A percentile compares a stretch with the other conserved stretches of the same genome.
Conservation (phyloP, 257 asterid species). For the Ligustrum vulgare region DNA sequence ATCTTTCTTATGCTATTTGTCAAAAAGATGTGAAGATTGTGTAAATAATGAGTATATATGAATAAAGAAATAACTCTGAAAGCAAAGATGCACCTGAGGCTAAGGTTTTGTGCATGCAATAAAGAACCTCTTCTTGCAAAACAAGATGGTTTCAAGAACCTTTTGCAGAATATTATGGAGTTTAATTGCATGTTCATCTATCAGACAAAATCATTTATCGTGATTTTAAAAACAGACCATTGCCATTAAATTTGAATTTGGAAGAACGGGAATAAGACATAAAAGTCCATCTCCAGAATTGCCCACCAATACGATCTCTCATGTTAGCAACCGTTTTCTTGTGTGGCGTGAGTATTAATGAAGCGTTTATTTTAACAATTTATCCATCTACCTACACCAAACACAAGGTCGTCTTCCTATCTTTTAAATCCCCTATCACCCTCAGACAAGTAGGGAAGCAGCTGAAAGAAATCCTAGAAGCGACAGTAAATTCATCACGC, state of each 20-base stretch:
- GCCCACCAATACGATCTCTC: background rate
- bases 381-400: background rate
- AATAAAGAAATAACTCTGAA: background rate
- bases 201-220: background rate
- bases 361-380: background rate
- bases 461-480: too few relatives aligned
- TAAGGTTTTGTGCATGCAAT: background rate
- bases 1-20: background rate
- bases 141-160: background rate
- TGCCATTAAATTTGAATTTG: background rate
- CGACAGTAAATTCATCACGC: too few relatives aligned
- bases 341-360: background rate
- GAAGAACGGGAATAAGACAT: background rate
- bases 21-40: background rate
- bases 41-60: background rate
- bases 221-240: background rate
- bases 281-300: background rate
- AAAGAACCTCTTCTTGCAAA: background rate
- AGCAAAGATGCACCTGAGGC: background rate
- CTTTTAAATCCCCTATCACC: background rate
- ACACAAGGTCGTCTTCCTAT: background rate
- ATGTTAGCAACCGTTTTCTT: background rate
- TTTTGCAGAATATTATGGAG: background rate
- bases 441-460: too few relatives aligned
- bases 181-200: background rate